phyloP scores from a whole-genome alignment of 2,329 filamentous ascomycete genomes.

The Diaporthe vaccinii region DNA sequence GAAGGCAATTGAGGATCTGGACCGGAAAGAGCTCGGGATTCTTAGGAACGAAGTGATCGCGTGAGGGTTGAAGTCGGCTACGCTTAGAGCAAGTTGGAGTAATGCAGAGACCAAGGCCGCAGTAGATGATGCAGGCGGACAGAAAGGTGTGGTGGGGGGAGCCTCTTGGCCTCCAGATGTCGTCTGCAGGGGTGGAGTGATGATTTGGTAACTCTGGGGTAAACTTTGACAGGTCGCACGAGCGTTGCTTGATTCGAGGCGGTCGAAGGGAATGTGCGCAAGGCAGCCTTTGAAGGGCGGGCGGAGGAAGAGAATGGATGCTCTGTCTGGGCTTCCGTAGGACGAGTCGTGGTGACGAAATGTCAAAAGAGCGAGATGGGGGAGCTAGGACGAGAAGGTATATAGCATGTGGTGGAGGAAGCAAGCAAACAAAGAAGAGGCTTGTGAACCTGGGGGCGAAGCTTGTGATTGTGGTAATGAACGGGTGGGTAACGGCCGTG shows the following conservation, averaged over 20 bases:
- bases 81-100: slow-evolving; percentile 9
- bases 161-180: slow-evolving; percentile 31
- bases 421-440: slow-evolving; percentile 31
- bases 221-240: slow-evolving; percentile 33
- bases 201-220: slow-evolving; percentile 34
- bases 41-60: slow-evolving; percentile 38
- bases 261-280: slow-evolving; percentile 22
- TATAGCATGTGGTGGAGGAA: slow-evolving; percentile 14
- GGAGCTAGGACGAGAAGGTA: slow-evolving; percentile 25
- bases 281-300: background rate
- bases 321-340: slow-evolving; percentile 9
- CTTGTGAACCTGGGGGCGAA: slow-evolving; percentile 10
- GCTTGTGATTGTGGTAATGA: slow-evolving; percentile 21
- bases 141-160: slow-evolving; percentile 20
- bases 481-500: slow-evolving; percentile 14
- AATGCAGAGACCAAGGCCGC: slow-evolving; percentile 2
- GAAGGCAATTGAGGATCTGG: slow-evolving; percentile 20
- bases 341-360: slow-evolving; percentile 26
- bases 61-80: slow-evolving; percentile 21
- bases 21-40: slow-evolving; percentile 28
- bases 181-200: slow-evolving; percentile 28
- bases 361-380: background rate
- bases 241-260: slow-evolving; percentile 30
- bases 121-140: slow-evolving; percentile 28
- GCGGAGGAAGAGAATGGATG: background rate